phyloP scores from a whole-genome alignment of 2,329 filamentous ascomycete genomes.

The Raffaelea albimanens region DNA sequence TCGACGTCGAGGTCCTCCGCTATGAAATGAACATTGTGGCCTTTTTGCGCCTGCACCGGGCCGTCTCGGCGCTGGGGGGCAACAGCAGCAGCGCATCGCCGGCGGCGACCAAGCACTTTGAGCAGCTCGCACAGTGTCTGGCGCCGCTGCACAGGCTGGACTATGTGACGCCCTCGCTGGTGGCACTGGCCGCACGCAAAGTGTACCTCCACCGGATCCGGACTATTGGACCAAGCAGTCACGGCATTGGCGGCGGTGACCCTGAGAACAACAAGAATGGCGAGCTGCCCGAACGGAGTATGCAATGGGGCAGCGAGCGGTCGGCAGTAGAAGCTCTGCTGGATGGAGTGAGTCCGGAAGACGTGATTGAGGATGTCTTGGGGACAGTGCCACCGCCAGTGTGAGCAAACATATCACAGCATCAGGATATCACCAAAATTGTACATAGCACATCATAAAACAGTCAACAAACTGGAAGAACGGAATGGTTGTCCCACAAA shows the following conservation, averaged over 20 bases:
- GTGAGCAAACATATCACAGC: conserved; percentile 19
- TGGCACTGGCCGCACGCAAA: conserved; percentile 74
- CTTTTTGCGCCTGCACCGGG: conserved; percentile 81
- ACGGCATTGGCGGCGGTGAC: neutral
- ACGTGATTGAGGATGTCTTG: conserved; percentile 57
- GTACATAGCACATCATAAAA: neutral
- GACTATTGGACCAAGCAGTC: conserved; percentile 46
- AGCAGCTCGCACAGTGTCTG: conserved; percentile 58
- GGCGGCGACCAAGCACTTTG: conserved; percentile 68
- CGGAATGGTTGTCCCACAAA: neutral
- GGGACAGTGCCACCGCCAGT: conserved; percentile 45
- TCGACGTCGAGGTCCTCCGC: conserved; percentile 68
- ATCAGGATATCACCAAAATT: neutral
- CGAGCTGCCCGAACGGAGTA: conserved; percentile 63
- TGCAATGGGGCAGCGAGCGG: conserved; percentile 84
- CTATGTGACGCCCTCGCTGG: conserved; percentile 76
- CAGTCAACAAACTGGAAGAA: too few species aligned
- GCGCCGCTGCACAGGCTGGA: conserved; percentile 72
- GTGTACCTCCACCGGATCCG: conserved; percentile 78
- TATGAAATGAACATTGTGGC: conserved; percentile 84
- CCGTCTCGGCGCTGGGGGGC: conserved; percentile 44
- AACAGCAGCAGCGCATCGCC: conserved; percentile 58
- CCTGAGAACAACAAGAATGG: neutral
- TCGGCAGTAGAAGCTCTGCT: conserved; percentile 59
- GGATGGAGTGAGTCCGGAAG: conserved; percentile 49